Conservation (phyloP, 2,329 filamentous ascomycete species). For the Sclerotinia glacialis region DNA sequence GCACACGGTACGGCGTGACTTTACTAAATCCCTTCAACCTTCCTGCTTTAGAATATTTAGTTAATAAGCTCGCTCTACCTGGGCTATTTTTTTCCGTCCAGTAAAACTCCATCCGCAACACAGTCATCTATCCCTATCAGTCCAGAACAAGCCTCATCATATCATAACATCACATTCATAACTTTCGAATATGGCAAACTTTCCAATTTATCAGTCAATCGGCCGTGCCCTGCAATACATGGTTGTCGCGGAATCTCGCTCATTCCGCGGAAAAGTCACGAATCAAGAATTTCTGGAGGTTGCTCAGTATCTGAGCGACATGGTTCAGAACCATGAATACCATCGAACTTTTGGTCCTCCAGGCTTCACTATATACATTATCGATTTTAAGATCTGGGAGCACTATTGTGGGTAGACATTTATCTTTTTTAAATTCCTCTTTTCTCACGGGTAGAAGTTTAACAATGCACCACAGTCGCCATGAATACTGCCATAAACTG, state of each 20-base stretch:
- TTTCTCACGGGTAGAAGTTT: not conserved
- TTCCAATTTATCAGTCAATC: not conserved
- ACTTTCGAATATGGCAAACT: not conserved
- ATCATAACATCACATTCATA: not conserved
- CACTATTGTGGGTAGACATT: not conserved
- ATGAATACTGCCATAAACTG: not conserved
- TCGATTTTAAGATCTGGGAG: constrained; percentile 2
- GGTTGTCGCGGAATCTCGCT: not conserved
- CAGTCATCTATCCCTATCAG: not conserved
- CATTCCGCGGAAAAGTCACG: not conserved
- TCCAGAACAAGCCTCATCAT: not conserved
- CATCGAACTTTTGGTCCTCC: not conserved
- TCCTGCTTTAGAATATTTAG: not conserved
- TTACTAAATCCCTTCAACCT: fast-evolving
- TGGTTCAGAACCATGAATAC: not conserved
- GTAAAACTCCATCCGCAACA: not conserved
- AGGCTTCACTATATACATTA: not conserved
- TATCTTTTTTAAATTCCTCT: not conserved
- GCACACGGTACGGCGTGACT: not conserved
- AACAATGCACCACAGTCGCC: not conserved
- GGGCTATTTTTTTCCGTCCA: not conserved
- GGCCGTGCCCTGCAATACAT: not conserved
- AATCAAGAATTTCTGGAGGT: not conserved
- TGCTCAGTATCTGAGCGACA: not conserved
- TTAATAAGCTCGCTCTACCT: not conserved